phyloP scores from a whole-genome alignment of 169 alveolate genomes.

The Toxoplasma gondii region DNA sequence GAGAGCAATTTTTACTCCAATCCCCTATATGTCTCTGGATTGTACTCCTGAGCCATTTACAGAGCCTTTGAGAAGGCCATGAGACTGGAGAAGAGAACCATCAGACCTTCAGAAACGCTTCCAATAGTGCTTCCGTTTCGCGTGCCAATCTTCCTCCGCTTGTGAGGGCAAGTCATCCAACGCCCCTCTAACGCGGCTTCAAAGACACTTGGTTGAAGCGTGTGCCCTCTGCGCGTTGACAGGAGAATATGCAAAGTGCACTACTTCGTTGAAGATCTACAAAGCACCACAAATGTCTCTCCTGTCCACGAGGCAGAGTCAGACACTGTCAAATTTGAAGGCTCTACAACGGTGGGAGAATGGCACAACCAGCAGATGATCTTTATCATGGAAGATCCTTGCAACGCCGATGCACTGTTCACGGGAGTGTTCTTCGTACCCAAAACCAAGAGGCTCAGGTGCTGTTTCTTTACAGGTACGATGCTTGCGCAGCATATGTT shows the following conservation, averaged over 20 bases:
- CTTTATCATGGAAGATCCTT: slow-evolving; percentile 3
- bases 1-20: no score
- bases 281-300: not conserved
- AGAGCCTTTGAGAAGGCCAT: no score
- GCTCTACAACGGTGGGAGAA: not conserved
- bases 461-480: slow-evolving; percentile 31
- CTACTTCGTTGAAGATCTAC: not conserved
- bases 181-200: no score
- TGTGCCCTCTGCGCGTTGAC: no score
- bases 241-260: not conserved
- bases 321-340: not conserved
- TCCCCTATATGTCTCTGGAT: no score
- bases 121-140: no score
- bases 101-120: no score
- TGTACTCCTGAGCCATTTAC: no score
- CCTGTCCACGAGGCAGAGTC: not conserved
- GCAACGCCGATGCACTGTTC: not conserved
- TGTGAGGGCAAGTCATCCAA: no score
- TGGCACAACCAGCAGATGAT: slow-evolving; percentile 19
- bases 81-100: no score
- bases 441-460: not conserved
- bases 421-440: not conserved
- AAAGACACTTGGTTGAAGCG: no score
- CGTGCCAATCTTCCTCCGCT: no score
- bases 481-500: not conserved